Percentiles rank a stretch among this genome's conserved stretches.
Conservation (phyloP, 257 asterid genomes). For the Penstemon barbatus region DNA sequence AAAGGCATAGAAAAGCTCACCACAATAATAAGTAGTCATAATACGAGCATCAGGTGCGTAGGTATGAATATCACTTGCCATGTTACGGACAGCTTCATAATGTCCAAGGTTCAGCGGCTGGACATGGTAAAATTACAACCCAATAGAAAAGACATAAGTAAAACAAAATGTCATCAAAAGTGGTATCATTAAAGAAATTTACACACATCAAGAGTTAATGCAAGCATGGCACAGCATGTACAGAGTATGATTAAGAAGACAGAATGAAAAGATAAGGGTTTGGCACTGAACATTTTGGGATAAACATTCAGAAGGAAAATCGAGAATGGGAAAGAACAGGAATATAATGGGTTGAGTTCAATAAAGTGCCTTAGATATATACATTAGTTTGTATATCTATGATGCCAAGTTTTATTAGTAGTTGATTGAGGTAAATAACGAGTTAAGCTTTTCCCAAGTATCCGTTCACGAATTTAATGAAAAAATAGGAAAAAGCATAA, state of each 20-base stretch:
- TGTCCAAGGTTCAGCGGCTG: slow-evolving; percentile 94
- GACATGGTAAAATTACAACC: slow-evolving; percentile 23
- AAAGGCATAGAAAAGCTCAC: slow-evolving; percentile 40
- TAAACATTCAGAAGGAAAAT: background rate
- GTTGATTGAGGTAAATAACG: slow-evolving; percentile 4
- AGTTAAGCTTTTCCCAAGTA: background rate
- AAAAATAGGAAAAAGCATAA: slow-evolving; percentile 9
- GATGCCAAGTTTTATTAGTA: slow-evolving; percentile 16
- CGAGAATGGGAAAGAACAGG: background rate
- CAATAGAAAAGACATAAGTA: slow-evolving; percentile 25
- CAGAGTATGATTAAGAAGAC: slow-evolving; percentile 1
- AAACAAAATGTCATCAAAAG: background rate
- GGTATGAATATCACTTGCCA: slow-evolving; percentile 97
- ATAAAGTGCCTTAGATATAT: background rate
- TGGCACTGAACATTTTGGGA: background rate
- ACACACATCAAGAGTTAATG: slow-evolving; percentile 10
- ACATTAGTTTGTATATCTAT: slow-evolving; percentile 22
- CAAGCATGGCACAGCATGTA: slow-evolving; percentile 2
- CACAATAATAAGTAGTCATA: slow-evolving; percentile 92
- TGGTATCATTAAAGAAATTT: slow-evolving; percentile 3
- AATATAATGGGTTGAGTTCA: slow-evolving; percentile 12
- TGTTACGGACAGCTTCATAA: slow-evolving; percentile 68
- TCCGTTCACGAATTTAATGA: slow-evolving; percentile 7
- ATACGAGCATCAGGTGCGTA: slow-evolving; percentile 98
- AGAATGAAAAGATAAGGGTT: slow-evolving; percentile 1